Evolutionary conservation across 441 rosid genomes (phyloP).

Genomic region (Adansonia grandidieri): DNA sequence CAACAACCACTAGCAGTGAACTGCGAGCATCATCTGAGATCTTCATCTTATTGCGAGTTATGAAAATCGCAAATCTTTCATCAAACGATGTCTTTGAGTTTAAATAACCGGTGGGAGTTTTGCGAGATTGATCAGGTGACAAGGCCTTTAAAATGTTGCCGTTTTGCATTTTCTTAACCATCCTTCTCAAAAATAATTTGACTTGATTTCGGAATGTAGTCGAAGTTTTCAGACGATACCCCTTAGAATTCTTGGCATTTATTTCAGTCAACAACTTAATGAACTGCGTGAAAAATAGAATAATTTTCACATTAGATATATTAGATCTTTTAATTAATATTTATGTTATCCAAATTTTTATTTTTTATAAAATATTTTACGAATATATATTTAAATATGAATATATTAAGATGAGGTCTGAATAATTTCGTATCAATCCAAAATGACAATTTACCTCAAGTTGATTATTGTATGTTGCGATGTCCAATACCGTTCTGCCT

Average conservation of each 20-base stretch:
- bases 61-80: conserved; percentile 1
- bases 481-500: too few species aligned
- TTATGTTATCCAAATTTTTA: too few species aligned
- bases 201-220: conserved; percentile 19
- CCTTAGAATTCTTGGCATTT: conserved; percentile 19
- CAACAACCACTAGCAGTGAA: conserved; percentile 41
- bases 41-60: conserved; percentile 21
- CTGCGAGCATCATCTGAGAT: conserved; percentile 29
- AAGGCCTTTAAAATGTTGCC: background rate
- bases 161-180: background rate
- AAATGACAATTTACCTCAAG: too few species aligned
- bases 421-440: too few species aligned
- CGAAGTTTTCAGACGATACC: conserved; percentile 15
- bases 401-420: too few species aligned
- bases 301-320: too few species aligned
- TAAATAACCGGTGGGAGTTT: background rate
- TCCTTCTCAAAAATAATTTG: background rate
- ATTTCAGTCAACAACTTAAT: too few species aligned
- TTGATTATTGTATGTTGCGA: too few species aligned
- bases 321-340: too few species aligned
- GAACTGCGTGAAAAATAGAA: too few species aligned
- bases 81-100: background rate
- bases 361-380: too few species aligned
- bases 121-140: background rate
- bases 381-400: too few species aligned